A percentile compares a stretch with the other conserved stretches of the same genome.
These are phyloP conservation scores for Podaxis sp. DNA, from an alignment of 768 basidiomycete genomes.

Conservation along the genomic window DNA sequence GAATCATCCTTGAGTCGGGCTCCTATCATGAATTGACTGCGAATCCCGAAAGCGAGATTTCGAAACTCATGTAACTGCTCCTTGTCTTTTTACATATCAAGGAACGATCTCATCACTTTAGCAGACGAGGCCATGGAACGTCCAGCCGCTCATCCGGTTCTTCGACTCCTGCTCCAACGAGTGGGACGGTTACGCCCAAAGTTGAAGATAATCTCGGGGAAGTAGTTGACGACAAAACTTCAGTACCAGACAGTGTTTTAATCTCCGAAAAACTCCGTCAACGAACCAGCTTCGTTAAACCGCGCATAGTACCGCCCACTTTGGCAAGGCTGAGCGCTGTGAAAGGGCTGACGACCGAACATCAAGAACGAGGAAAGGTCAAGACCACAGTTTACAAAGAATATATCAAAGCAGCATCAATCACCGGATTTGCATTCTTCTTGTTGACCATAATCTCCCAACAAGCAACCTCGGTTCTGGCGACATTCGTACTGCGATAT, in stretches of 20 bases:
- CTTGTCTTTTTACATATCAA: not conserved
- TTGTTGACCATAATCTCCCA: conserved; percentile 47
- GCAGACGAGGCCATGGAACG: conserved; percentile 43
- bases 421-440: conserved; percentile 62
- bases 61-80: conserved; percentile 64
- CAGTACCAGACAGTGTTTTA: conserved; percentile 18
- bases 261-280: conserved; percentile 55
- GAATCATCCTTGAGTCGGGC: conserved; percentile 76
- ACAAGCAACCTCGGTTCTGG: conserved; percentile 57
- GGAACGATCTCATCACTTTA: not conserved
- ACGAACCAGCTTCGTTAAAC: conserved; percentile 53
- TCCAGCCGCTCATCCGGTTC: conserved; percentile 41
- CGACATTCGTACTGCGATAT: conserved; percentile 63
- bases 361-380: conserved; percentile 77
- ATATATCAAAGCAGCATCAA: conserved; percentile 80
- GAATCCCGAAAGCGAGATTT: conserved; percentile 60
- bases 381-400: conserved; percentile 69
- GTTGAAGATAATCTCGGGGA: conserved; percentile 16
- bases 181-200: conserved; percentile 30
- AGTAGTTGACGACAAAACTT: conserved; percentile 12
- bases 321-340: conserved; percentile 33
- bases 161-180: conserved; percentile 44
- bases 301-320: conserved; percentile 41
- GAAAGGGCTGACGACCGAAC: conserved; percentile 58
- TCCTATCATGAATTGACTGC: conserved; percentile 56